phyloP scores from a whole-genome alignment of 192 early-diverging fungal genomes.

The Umbelopsis sp. region DNA sequence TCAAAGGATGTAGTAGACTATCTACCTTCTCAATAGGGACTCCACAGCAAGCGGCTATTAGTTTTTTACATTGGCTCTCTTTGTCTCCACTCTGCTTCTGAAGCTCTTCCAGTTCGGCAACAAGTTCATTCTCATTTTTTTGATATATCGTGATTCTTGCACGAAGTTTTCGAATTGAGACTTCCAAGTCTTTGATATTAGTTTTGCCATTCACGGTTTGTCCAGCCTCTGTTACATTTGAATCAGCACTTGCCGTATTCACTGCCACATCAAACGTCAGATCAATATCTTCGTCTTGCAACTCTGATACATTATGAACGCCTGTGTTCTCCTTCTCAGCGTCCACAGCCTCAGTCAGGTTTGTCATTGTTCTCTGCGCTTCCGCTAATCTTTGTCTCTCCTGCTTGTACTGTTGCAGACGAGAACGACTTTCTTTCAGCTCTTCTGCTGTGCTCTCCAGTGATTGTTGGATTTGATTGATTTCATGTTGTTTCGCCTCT shows the following conservation, averaged over 20 bases:
- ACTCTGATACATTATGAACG: conserved; percentile 1
- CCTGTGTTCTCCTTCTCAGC: conserved; percentile 4
- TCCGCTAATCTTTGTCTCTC: conserved; percentile 51
- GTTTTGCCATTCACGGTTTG: neutral
- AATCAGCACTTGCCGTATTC: neutral
- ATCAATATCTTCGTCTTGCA: conserved; percentile 18
- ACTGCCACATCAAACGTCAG: conserved; percentile 10
- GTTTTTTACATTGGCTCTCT: conserved; percentile 79
- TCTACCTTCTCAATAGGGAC: conserved; percentile 81
- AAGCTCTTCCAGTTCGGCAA: conserved; percentile 57
- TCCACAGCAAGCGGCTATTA: conserved; percentile 86
- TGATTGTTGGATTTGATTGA: conserved; percentile 56
- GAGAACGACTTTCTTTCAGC: conserved; percentile 55
- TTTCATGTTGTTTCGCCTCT: conserved; percentile 53
- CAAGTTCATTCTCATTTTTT: conserved; percentile 47
- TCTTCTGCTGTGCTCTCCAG: conserved; percentile 57
- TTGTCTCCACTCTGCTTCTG: conserved; percentile 59
- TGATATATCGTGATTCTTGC: conserved; percentile 47
- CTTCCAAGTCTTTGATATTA: conserved; percentile 20
- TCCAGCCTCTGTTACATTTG: neutral
- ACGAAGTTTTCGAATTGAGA: conserved; percentile 31
- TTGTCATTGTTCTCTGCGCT: conserved; percentile 57
- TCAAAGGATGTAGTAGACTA: conserved; percentile 70
- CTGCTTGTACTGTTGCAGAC: conserved; percentile 52
- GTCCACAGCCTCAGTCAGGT: conserved; percentile 57